Percentiles rank a stretch among this genome's conserved stretches.
Evolutionary conservation across 805 yeast genomes (phyloP).

Genomic region (Pichia pseudocactophila): DNA sequence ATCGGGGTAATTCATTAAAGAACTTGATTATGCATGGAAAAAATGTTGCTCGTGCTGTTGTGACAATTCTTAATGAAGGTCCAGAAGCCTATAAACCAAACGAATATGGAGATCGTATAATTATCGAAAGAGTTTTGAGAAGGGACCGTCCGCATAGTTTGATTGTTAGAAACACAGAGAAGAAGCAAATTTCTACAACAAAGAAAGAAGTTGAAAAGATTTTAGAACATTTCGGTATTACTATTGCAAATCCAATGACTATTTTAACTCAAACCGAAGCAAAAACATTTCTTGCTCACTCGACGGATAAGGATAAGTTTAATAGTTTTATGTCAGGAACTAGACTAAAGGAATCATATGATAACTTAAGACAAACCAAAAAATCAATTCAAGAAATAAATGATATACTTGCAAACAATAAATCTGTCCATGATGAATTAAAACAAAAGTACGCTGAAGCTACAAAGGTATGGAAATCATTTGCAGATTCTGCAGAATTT

Average conservation of each 20-base stretch:
- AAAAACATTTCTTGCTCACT: conserved; percentile 72
- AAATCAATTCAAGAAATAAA: conserved; percentile 32
- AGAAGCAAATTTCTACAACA: conserved; percentile 48
- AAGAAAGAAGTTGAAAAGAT: conserved; percentile 61
- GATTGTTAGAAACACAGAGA: conserved; percentile 42
- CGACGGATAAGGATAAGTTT: conserved; percentile 66
- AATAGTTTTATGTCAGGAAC: conserved; percentile 76
- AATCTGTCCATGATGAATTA: conserved; percentile 22
- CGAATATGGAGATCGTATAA: conserved; percentile 58
- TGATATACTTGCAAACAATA: conserved; percentile 32
- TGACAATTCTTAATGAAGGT: conserved; percentile 58
- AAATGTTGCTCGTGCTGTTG: conserved; percentile 54
- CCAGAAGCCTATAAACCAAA: conserved; percentile 56
- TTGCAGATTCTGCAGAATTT: conserved; percentile 34
- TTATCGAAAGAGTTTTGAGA: conserved; percentile 58
- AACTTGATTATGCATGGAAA: conserved; percentile 72
- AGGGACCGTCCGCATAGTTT: conserved; percentile 47
- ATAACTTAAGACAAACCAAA: conserved; percentile 38
- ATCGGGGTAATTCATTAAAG: conserved; percentile 66
- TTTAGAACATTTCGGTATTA: conserved; percentile 60
- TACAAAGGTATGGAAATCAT: conserved; percentile 30
- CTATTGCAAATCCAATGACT: conserved; percentile 85
- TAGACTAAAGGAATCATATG: conserved; percentile 54
- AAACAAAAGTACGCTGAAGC: conserved; percentile 36
- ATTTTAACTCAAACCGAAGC: conserved; percentile 93